Conservation (phyloP, 208 protist genomes). For the Angomonas ambiguus region DNA sequence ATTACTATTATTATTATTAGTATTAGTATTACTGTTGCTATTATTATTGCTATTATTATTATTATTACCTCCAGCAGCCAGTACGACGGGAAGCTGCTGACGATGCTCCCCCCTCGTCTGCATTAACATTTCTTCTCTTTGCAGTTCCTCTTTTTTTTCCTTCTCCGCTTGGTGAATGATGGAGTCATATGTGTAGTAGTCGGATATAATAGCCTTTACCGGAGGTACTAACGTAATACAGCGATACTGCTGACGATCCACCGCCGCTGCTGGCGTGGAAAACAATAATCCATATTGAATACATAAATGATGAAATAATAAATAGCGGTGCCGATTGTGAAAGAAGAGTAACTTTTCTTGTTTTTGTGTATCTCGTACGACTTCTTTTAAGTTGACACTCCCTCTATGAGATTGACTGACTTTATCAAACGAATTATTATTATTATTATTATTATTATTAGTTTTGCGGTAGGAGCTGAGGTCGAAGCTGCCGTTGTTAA, state of each 20-base stretch:
- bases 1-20: conserved; percentile 4
- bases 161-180: background rate
- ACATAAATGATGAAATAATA: background rate
- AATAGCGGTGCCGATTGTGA: conserved; percentile 4
- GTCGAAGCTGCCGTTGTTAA: no score
- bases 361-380: background rate
- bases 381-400: conserved; percentile 6
- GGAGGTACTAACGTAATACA: conserved; percentile 6
- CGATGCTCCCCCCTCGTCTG: background rate
- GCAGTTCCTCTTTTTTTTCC: background rate
- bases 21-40: background rate
- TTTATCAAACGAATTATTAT: background rate
- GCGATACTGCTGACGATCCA: background rate
- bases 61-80: background rate
- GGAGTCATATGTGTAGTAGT: background rate
- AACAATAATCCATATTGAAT: conserved; percentile 10
- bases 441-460: conserved; percentile 12
- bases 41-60: background rate
- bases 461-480: no score
- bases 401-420: background rate
- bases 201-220: background rate
- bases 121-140: background rate
- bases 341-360: conserved; percentile 3
- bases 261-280: background rate
- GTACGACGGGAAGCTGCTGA: background rate